Percentiles rank a stretch among this genome's conserved stretches.
These are phyloP conservation scores for Aspergillus awamori DNA, from an alignment of 2,329 filamentous ascomycete genomes.

Conservation along the genomic window DNA sequence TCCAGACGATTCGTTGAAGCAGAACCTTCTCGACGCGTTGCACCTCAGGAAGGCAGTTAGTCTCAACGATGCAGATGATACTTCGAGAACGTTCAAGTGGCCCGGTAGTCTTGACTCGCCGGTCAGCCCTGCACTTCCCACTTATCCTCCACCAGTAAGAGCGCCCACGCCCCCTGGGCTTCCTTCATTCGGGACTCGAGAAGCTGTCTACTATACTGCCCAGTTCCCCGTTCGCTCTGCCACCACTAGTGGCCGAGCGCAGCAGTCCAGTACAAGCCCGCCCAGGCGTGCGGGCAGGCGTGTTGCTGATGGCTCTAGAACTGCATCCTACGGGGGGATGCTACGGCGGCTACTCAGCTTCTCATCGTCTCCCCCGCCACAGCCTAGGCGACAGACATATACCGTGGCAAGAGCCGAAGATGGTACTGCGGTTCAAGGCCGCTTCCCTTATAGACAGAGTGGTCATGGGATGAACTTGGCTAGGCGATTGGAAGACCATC, in stretches of 20 bases:
- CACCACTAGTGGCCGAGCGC: conserved; percentile 12
- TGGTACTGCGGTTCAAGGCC: conserved; percentile 45
- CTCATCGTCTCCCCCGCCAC: conserved; percentile 18
- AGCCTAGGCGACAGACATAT: conserved; percentile 22
- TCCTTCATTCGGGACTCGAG: conserved; percentile 46
- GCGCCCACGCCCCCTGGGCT: conserved; percentile 48
- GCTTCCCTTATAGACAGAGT: conserved; percentile 45
- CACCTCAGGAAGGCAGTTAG: conserved; percentile 29
- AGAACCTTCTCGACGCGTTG: background rate
- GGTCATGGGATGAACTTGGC: conserved; percentile 42
- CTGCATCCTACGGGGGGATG: conserved; percentile 27
- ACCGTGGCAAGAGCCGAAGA: conserved; percentile 43
- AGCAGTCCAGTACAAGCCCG: conserved; percentile 5
- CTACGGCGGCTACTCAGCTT: conserved; percentile 38
- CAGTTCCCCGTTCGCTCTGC: conserved; percentile 27
- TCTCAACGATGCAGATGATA: conserved; percentile 29
- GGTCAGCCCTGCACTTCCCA: conserved; percentile 36
- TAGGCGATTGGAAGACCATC: conserved; percentile 36
- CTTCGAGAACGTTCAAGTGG: conserved; percentile 27
- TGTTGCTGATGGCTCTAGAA: conserved; percentile 7
- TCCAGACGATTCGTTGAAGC: background rate
- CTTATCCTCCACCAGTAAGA: conserved; percentile 42
- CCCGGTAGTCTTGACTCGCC: conserved; percentile 29
- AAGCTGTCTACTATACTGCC: conserved; percentile 40
- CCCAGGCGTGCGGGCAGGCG: background rate